Conservation (phyloP, 1,284 basidiomycete species). For the Tremellales sp. region DNA sequence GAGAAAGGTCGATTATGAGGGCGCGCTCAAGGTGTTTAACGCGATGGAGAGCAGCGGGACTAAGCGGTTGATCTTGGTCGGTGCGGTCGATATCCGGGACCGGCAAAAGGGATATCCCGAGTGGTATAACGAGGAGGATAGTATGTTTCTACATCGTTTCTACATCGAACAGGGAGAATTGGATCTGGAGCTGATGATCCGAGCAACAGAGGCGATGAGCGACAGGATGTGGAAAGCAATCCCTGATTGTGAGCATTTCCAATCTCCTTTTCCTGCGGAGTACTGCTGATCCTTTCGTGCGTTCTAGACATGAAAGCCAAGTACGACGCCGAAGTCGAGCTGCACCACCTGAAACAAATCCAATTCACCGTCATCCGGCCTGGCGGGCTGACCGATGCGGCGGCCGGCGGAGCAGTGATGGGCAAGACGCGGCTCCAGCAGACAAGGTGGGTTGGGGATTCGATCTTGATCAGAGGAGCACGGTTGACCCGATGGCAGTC, state of each 20-base stretch:
- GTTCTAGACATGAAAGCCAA: slow-evolving; percentile 60
- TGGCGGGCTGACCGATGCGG: slow-evolving; percentile 56
- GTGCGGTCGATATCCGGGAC: slow-evolving; percentile 63
- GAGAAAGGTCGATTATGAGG: slow-evolving; percentile 65
- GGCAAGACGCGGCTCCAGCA: slow-evolving; percentile 57
- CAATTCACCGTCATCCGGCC: slow-evolving; percentile 69
- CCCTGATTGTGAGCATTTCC: slow-evolving; percentile 30
- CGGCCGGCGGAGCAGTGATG: slow-evolving; percentile 56
- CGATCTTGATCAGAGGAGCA: not conserved
- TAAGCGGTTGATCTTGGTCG: slow-evolving; percentile 57
- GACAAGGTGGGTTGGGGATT: slow-evolving; percentile 50
- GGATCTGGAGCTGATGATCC: not conserved
- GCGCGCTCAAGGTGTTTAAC: slow-evolving; percentile 68
- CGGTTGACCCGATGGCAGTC: slow-evolving; percentile 27
- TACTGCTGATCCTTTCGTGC: not conserved
- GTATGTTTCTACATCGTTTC: slow-evolving; percentile 7
- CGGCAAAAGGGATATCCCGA: slow-evolving; percentile 49
- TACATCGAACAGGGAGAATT: not conserved
- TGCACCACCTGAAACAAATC: slow-evolving; percentile 58
- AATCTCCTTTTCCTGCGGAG: not conserved
- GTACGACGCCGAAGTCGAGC: slow-evolving; percentile 65
- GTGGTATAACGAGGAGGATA: slow-evolving; percentile 52
- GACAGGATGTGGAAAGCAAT: slow-evolving; percentile 51
- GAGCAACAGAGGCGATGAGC: slow-evolving; percentile 45
- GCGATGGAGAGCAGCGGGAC: slow-evolving; percentile 59